phyloP scores from a whole-genome alignment of 1,284 basidiomycete genomes.

The Erythrobasidium hasegawianum region DNA sequence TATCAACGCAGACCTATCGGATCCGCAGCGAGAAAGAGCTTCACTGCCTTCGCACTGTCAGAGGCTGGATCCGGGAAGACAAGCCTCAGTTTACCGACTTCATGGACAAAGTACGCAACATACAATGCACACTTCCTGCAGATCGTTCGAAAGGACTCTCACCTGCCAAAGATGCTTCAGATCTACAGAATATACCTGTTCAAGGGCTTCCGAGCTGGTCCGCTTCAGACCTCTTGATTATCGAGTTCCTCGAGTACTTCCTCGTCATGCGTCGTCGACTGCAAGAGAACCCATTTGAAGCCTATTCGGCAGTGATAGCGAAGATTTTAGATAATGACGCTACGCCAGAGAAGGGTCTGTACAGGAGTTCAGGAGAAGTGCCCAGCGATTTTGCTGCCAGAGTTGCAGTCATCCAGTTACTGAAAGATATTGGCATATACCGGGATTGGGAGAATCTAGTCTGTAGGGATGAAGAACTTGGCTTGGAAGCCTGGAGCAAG shows the following conservation, averaged over 20 bases:
- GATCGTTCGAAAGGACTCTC: not conserved
- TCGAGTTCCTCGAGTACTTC: conserved; percentile 64
- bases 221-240: conserved; percentile 60
- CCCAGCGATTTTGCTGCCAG: conserved; percentile 11
- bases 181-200: conserved; percentile 48
- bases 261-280: conserved; percentile 59
- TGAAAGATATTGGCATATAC: conserved; percentile 66
- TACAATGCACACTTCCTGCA: conserved; percentile 8
- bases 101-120: conserved; percentile 28
- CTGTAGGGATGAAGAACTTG: conserved; percentile 43
- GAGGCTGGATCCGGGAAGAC: conserved; percentile 54
- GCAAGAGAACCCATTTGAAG: conserved; percentile 63
- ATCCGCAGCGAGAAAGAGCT: conserved; percentile 67
- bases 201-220: conserved; percentile 53
- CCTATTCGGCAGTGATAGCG: conserved; percentile 63
- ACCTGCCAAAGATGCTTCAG: conserved; percentile 47
- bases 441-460: conserved; percentile 67
- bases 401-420: conserved; percentile 52
- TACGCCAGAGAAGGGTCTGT: not conserved
- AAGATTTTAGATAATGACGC: conserved; percentile 38
- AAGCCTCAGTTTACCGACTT: conserved; percentile 32
- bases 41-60: conserved; percentile 58
- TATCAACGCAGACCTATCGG: conserved; percentile 60
- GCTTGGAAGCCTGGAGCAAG: conserved; percentile 41
- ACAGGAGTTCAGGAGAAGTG: conserved; percentile 38